A percentile compares a stretch with the other conserved stretches of the same genome.
Conservation (phyloP, 208 protist species). For the Trypanosoma melophagium region DNA sequence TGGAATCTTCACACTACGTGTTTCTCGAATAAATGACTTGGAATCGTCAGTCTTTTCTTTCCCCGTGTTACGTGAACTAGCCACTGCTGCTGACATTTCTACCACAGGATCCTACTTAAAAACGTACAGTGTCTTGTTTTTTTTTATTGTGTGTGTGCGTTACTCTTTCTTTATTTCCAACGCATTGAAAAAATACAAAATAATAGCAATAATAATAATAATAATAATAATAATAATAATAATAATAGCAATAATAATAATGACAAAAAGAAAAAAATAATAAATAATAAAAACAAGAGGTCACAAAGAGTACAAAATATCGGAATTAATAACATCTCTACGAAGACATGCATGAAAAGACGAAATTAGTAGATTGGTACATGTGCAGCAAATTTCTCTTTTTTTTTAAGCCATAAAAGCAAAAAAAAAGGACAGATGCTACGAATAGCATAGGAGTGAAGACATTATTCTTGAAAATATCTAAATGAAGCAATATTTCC, state of each 20-base stretch:
- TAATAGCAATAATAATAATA: constrained; percentile 11
- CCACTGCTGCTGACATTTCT: constrained; percentile 12
- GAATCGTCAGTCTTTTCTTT: background rate
- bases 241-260: constrained; percentile 1
- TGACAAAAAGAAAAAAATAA: constrained; percentile 24
- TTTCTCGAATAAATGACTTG: constrained; percentile 58
- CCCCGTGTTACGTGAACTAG: background rate
- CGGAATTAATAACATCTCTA: too few species aligned
- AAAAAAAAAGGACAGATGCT: too few species aligned
- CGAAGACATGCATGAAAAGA: too few species aligned
- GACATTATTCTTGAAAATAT: too few species aligned
- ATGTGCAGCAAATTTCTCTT: too few species aligned
- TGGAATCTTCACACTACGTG: constrained; percentile 91
- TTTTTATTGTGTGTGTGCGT: too few species aligned
- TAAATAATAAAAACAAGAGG: constrained; percentile 1
- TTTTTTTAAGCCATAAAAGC: too few species aligned
- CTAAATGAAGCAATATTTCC: too few species aligned
- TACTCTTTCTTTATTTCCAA: constrained; percentile 1
- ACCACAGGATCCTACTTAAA: too few species aligned
- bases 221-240: constrained; percentile 22
- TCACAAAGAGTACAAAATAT: background rate
- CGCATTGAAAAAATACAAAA: constrained; percentile 15
- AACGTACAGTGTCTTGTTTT: background rate
- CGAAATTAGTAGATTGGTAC: too few species aligned
- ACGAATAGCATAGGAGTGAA: too few species aligned